Conservation (phyloP, 2,329 filamentous ascomycete species). For the Scytalidium sp. region DNA sequence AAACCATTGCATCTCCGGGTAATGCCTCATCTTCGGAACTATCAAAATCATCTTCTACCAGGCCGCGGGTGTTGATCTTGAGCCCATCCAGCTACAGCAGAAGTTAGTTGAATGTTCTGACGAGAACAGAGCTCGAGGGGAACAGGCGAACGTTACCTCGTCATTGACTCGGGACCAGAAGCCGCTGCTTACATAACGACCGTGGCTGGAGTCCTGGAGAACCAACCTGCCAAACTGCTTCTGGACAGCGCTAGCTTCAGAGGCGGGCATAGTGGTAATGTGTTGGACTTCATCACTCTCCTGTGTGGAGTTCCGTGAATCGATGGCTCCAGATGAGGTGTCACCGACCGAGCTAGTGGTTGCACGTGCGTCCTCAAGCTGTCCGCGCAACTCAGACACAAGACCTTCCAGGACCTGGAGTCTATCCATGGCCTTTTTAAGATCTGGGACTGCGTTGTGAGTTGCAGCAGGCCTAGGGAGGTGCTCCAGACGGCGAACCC, state of each 20-base stretch:
- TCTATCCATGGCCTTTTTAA: slow-evolving; percentile 44
- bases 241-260: slow-evolving; percentile 27
- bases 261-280: no score
- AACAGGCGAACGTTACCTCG: slow-evolving; percentile 40
- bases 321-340: slow-evolving; percentile 25
- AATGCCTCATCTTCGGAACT: slow-evolving; percentile 36
- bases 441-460: slow-evolving; percentile 23
- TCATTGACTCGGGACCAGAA: slow-evolving; percentile 57
- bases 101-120: slow-evolving; percentile 19
- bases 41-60: slow-evolving; percentile 28
- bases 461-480: slow-evolving; percentile 26
- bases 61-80: slow-evolving; percentile 35
- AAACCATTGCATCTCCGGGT: slow-evolving; percentile 26
- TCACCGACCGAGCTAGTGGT: slow-evolving; percentile 19
- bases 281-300: slow-evolving; percentile 15
- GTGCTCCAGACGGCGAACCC: slow-evolving; percentile 49
- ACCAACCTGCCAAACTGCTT: slow-evolving; percentile 46
- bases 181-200: slow-evolving; percentile 46
- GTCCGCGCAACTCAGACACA: slow-evolving; percentile 45
- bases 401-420: slow-evolving; percentile 47
- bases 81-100: slow-evolving; percentile 39
- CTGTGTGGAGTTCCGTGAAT: slow-evolving; percentile 25
- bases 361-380: slow-evolving; percentile 41
- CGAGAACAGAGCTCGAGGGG: no score
- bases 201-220: slow-evolving; percentile 35